Evolutionary conservation across 805 yeast species (phyloP).

Genomic region (Candida boidinii): DNA sequence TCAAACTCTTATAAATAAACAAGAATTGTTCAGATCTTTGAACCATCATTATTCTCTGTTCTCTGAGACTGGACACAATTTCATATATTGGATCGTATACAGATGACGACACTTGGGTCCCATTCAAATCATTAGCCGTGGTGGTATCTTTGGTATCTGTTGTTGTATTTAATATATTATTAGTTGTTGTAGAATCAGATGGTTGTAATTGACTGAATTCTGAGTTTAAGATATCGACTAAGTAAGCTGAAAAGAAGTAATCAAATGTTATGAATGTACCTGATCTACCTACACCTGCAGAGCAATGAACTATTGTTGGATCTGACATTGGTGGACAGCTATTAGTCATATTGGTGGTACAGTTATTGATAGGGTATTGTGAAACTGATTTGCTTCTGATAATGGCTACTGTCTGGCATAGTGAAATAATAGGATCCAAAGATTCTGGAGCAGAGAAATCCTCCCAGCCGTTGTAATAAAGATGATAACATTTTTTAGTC

Average conservation of each 20-base stretch:
- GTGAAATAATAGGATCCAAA: constrained; percentile 22
- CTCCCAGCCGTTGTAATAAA: constrained; percentile 34
- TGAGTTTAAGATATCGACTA: background rate
- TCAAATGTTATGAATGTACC: constrained; percentile 43
- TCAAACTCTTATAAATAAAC: constrained; percentile 35
- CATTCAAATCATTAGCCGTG: constrained; percentile 11
- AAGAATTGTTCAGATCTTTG: constrained; percentile 42
- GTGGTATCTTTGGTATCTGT: constrained; percentile 6
- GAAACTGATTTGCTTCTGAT: background rate
- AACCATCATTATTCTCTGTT: constrained; percentile 46
- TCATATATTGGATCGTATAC: constrained; percentile 32
- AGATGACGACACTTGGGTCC: too few relatives aligned
- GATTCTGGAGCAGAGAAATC: constrained; percentile 33
- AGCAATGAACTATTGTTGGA: constrained; percentile 39
- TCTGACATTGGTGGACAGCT: constrained; percentile 10
- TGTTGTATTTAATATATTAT: too few relatives aligned
- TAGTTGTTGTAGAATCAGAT: background rate
- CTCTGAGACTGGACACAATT: constrained; percentile 35
- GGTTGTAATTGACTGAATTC: background rate
- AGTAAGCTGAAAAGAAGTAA: constrained; percentile 21
- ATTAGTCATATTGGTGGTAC: background rate
- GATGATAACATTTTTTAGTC: constrained; percentile 27
- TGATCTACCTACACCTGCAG: constrained; percentile 55
- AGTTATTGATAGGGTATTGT: too few relatives aligned
- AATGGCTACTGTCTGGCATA: constrained; percentile 11